phyloP scores from a whole-genome alignment of 2,329 filamentous ascomycete genomes.

The Cyphellophora europaea region DNA sequence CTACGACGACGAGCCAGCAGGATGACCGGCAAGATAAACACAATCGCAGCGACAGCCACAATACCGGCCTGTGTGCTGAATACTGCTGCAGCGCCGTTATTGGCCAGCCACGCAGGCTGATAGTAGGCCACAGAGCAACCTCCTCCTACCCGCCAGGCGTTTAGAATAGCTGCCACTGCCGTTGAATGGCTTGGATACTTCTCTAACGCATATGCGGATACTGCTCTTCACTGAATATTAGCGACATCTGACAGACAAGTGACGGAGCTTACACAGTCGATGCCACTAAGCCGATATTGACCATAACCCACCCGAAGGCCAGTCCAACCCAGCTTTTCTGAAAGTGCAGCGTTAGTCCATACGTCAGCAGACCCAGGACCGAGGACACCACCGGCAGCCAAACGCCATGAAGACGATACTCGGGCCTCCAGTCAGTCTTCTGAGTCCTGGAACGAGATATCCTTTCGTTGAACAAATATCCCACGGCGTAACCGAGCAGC shows the following conservation, averaged over 20 bases:
- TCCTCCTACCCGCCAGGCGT: conserved; percentile 30
- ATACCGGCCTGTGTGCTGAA: conserved; percentile 27
- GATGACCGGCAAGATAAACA: conserved; percentile 23
- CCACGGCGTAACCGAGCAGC: conserved; percentile 23
- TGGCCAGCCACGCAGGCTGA: conserved; percentile 26
- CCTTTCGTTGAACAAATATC: conserved; percentile 28
- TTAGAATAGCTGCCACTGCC: conserved; percentile 26
- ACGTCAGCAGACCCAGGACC: conserved; percentile 24
- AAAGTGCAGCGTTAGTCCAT: conserved; percentile 26
- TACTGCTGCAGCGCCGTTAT: conserved; percentile 23
- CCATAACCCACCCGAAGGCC: conserved; percentile 29
- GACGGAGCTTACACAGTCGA: conserved; percentile 19
- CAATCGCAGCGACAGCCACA: conserved; percentile 18
- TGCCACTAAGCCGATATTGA: conserved; percentile 27
- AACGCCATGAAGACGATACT: conserved; percentile 27
- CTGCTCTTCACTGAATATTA: conserved; percentile 11
- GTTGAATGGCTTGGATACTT: conserved; percentile 27
- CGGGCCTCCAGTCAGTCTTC: conserved; percentile 20
- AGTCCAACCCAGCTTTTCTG: conserved; percentile 27
- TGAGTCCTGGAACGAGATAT: conserved; percentile 16
- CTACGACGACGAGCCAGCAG: too few species aligned
- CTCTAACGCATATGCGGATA: conserved; percentile 28
- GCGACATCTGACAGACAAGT: background rate
- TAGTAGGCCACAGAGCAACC: conserved; percentile 30
- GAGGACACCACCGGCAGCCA: conserved; percentile 25